Base-by-base conservation (phyloP, 495 filamentous ascomycete species). In the Eremomyces bilateralis region DNA sequence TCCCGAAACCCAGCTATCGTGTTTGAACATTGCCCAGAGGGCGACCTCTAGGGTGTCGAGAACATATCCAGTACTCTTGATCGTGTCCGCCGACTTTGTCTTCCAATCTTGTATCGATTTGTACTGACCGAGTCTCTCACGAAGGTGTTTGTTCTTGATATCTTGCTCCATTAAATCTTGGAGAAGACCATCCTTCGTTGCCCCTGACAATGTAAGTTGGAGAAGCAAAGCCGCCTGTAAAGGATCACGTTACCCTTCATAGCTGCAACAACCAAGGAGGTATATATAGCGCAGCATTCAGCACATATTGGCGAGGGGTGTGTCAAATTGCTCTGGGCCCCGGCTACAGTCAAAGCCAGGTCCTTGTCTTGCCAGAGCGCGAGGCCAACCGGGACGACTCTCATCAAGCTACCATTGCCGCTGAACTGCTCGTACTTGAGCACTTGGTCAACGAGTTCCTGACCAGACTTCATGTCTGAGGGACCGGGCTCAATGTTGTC, bases 1-100 rank as follows among this genome's bases (percentile, higher is more conserved):
- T 8, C 24, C 24, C 24, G 6, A 6, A 6, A 8, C 13, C 24
- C 62, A 63, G 4, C 34, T 42, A 4, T 50, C 45, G 20, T 45
- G 60, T 20, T 40, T 51, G 36, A 59, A 64, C 30, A 66, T 58
- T 3, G 38, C 53, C 61, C 62, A 64, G n/a, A 63, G 37, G 0
- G 56, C 60, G 3, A 49, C 55, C 21, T 65, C 56, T 3, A 65
- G 41, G 0, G 55, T 63, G 38, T 62, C 47, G 4, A 65, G 41
- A n/a, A 65, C 59, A 43, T 51, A 64, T 8, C 60, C 61, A 19
- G 52, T 54, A 20, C 47, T 58, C 1, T 28, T 35, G 5, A 63
- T 58, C 12, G 46, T 33, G 6, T 15, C 22, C 10, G 33, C 39
- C 24, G 6, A 13, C 24, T 13, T 8, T 27, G 6, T 6, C 8